Conservation (phyloP, 2,329 filamentous ascomycete species). For the Aureobasidium sp. region DNA sequence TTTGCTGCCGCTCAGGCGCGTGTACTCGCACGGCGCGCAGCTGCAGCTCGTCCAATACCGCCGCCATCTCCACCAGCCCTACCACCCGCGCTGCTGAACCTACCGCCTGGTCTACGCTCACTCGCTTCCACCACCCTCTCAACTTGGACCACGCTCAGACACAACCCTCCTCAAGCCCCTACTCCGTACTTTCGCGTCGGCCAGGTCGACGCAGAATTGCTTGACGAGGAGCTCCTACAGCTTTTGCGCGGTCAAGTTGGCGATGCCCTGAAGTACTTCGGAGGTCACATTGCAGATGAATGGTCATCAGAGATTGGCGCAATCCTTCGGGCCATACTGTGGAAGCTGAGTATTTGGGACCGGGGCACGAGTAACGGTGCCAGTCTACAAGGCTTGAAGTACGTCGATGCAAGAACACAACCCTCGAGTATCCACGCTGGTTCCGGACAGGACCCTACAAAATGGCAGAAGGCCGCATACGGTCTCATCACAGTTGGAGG, state of each 20-base stretch:
- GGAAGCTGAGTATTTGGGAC: conserved; percentile 96
- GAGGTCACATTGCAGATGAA: conserved; percentile 71
- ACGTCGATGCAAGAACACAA: conserved; percentile 60
- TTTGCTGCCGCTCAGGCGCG: conserved; percentile 88
- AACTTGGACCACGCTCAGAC: conserved; percentile 51
- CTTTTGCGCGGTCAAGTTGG: conserved; percentile 79
- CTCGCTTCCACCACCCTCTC: conserved; percentile 21
- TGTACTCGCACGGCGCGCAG: conserved; percentile 70
- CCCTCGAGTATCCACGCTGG: conserved; percentile 27
- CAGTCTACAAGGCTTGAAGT: conserved; percentile 82
- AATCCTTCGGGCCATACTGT: conserved; percentile 68
- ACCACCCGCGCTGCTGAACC: conserved; percentile 26
- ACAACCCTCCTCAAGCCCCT: conserved; percentile 66
- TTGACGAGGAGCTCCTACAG: conserved; percentile 88
- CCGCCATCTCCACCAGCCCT: conserved; percentile 21
- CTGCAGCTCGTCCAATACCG: conserved; percentile 50
- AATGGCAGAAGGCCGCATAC: conserved; percentile 75
- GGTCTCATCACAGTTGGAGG: conserved; percentile 81
- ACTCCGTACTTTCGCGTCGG: conserved; percentile 85
- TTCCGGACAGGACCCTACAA: conserved; percentile 52
- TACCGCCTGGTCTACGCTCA: conserved; percentile 53
- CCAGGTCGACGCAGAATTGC: conserved; percentile 88
- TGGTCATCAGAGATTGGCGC: conserved; percentile 82
- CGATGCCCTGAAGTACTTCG: conserved; percentile 82
- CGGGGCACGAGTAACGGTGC: conserved; percentile 93